phyloP scores from a whole-genome alignment of 495 filamentous ascomycete species.

The Entonaema liquescens region DNA sequence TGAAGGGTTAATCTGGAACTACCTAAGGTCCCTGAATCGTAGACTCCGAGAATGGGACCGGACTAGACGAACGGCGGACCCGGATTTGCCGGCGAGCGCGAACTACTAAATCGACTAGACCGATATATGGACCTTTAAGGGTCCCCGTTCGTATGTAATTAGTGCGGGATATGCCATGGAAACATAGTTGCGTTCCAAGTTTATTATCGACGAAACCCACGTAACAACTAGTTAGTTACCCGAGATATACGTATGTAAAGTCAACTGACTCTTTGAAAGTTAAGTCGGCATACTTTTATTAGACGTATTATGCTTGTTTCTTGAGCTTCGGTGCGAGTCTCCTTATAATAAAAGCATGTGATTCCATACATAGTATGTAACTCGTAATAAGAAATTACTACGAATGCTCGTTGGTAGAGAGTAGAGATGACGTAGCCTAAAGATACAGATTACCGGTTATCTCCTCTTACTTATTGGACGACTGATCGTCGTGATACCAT shows the following conservation, averaged over 20 bases:
- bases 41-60: conserved; percentile 29
- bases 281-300: not conserved
- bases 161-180: conserved; percentile 1
- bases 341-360: conserved; percentile 19
- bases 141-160: not conserved
- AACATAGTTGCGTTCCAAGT: not conserved
- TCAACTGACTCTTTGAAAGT: not conserved
- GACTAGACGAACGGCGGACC: conserved; percentile 21
- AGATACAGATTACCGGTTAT: not conserved
- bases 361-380: conserved; percentile 3
- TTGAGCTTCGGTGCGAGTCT: not conserved
- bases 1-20: conserved; percentile 17
- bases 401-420: not conserved
- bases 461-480: not conserved
- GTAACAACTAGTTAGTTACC: not conserved
- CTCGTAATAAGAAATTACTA: conserved; percentile 7
- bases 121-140: not conserved
- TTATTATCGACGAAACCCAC: not conserved
- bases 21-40: conserved; percentile 29
- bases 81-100: conserved; percentile 12
- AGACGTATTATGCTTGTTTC: not conserved
- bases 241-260: not conserved
- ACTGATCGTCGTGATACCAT: not conserved
- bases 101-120: not conserved
- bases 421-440: conserved; percentile 33